Conservation (phyloP, 2,329 filamentous ascomycete species). For the Claviceps humidiphila region DNA sequence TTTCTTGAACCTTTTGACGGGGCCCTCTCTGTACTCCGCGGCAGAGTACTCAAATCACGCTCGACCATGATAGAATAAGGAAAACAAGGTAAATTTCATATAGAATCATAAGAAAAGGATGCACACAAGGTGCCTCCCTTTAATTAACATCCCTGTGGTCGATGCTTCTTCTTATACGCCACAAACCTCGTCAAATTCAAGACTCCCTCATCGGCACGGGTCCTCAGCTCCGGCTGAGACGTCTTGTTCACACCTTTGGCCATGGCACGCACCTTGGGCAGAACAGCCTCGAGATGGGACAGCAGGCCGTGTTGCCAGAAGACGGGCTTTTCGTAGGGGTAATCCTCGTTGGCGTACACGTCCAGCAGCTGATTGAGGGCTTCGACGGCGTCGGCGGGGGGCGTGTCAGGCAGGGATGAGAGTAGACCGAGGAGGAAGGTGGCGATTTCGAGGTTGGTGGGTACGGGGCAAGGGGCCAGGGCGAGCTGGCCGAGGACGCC, state of each 20-base stretch:
- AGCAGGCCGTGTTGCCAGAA: conserved; percentile 52
- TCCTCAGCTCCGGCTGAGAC: conserved; percentile 40
- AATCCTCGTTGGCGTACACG: conserved; percentile 49
- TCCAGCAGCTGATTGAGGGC: conserved; percentile 55
- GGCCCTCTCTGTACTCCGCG: too few relatives aligned
- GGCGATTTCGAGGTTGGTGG: conserved; percentile 48
- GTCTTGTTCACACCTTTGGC: conserved; percentile 50
- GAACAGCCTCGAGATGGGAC: conserved; percentile 40
- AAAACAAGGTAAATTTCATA: too few relatives aligned
- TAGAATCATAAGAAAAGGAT: too few relatives aligned
- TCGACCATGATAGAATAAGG: too few relatives aligned
- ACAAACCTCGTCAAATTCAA: conserved; percentile 50
- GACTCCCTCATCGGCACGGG: conserved; percentile 45
- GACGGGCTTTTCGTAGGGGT: conserved; percentile 44
- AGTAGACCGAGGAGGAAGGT: conserved; percentile 47
- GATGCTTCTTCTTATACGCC: conserved; percentile 49
- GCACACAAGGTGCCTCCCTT: too few relatives aligned
- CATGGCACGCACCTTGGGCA: conserved; percentile 41
- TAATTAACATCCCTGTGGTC: conserved; percentile 14
- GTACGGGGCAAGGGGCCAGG: conserved; percentile 36
- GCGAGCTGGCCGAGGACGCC: conserved; percentile 53
- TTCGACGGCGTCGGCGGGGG: conserved; percentile 47
- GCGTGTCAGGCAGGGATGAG: conserved; percentile 35
- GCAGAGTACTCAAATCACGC: too few relatives aligned
- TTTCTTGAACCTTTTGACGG: too few relatives aligned